Conservation (phyloP, 495 filamentous ascomycete species). For the Aspergillus nidulans region DNA sequence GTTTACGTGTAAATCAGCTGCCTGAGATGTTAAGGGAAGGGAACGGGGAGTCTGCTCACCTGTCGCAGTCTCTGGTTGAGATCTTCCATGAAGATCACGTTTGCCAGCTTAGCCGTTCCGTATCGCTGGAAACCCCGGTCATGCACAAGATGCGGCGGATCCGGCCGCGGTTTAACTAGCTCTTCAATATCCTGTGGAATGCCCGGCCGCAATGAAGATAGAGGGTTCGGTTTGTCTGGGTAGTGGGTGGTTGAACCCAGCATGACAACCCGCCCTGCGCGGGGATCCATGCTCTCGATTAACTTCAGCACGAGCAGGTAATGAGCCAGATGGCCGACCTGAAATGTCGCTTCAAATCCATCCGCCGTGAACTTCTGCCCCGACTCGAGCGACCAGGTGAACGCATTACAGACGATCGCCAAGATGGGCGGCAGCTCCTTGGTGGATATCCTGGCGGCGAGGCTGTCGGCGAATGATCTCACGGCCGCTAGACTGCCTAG, state of each 20-base stretch:
- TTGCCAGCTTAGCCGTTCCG: constrained; percentile 39
- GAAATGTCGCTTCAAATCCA: constrained; percentile 40
- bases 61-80: constrained; percentile 36
- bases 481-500: constrained; percentile 33
- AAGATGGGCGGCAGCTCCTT: constrained; percentile 33
- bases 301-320: constrained; percentile 39
- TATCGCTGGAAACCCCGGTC: constrained; percentile 43
- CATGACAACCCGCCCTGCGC: constrained; percentile 36
- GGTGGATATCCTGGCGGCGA: constrained; percentile 23
- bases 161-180: constrained; percentile 21
- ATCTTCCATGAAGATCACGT: constrained; percentile 39
- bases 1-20: no score
- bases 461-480: constrained; percentile 30
- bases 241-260: constrained; percentile 38
- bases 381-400: constrained; percentile 34
- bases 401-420: constrained; percentile 44
- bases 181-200: constrained; percentile 22
- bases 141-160: constrained; percentile 22
- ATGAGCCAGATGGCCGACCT: constrained; percentile 43
- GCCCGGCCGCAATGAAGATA: constrained; percentile 26
- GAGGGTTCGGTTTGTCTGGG: constrained; percentile 32
- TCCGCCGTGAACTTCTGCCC: constrained; percentile 36
- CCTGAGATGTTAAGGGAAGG: not conserved
- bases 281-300: constrained; percentile 34
- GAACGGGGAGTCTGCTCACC: constrained; percentile 2